Percentiles rank a stretch among this genome's conserved stretches.
These are phyloP conservation scores for Pilaira anomala DNA, from an alignment of 192 early-diverging fungal species.

Conservation along the genomic window DNA sequence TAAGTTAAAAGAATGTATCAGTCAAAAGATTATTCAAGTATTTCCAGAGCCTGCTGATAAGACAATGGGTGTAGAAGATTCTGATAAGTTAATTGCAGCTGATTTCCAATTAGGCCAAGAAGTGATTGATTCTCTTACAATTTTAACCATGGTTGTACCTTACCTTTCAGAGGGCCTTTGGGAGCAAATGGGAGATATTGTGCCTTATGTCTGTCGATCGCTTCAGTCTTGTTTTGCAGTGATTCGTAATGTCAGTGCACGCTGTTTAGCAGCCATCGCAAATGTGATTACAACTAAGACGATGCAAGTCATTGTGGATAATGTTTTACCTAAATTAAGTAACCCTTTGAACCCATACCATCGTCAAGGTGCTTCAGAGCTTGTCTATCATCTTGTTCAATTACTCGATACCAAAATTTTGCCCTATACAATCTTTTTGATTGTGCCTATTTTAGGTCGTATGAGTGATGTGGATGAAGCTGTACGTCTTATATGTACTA, in stretches of 20 bases:
- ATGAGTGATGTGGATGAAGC: constrained; percentile 95
- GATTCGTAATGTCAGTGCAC: constrained; percentile 75
- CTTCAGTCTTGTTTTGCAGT: constrained; percentile 67
- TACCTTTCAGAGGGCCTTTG: constrained; percentile 52
- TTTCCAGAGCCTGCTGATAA: constrained; percentile 29
- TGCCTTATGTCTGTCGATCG: constrained; percentile 64
- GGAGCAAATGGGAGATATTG: constrained; percentile 46
- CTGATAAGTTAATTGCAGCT: constrained; percentile 24
- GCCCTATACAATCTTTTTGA: constrained; percentile 96
- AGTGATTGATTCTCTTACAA: constrained; percentile 73
- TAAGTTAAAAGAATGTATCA: constrained; percentile 65
- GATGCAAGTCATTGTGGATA: constrained; percentile 79
- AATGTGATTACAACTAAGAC: constrained; percentile 61
- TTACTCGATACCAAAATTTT: constrained; percentile 77
- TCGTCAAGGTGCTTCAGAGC: constrained; percentile 88
- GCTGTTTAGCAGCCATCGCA: constrained; percentile 72
- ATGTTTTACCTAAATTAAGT: constrained; percentile 73
- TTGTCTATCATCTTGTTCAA: constrained; percentile 76
- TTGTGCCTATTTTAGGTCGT: constrained; percentile 91
- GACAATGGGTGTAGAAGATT: constrained; percentile 24
- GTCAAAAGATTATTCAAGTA: constrained; percentile 41
- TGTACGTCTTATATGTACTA: constrained; percentile 86
- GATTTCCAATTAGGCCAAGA: constrained; percentile 52
- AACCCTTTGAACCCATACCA: constrained; percentile 62
- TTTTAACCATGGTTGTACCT: constrained; percentile 65